phyloP scores from a whole-genome alignment of 352 stramenopile species.

The Globisporangium iwayamae region DNA sequence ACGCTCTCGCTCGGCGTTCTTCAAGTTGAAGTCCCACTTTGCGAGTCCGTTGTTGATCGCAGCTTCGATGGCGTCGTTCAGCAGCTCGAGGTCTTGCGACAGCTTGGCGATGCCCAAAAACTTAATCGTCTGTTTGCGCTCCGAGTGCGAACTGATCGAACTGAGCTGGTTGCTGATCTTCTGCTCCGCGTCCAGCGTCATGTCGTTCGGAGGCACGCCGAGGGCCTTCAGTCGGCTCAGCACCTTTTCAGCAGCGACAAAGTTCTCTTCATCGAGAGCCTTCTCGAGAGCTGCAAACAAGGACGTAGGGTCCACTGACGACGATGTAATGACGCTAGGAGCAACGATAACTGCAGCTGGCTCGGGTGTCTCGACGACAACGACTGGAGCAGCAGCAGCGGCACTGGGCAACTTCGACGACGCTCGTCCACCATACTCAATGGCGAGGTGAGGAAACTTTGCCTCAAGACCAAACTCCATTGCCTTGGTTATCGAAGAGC shows the following conservation, averaged over 20 bases:
- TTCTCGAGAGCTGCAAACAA: conserved; percentile 55
- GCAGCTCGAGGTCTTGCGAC: conserved; percentile 59
- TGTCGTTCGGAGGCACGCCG: conserved; percentile 30
- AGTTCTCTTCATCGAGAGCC: conserved; percentile 64
- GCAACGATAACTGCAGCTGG: conserved; percentile 1
- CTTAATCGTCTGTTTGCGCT: conserved; percentile 77
- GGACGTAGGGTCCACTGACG: conserved; percentile 30
- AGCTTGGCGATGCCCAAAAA: conserved; percentile 68
- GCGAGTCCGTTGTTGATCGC: conserved; percentile 55
- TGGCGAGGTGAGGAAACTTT: conserved; percentile 38
- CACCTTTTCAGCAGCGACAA: conserved; percentile 55
- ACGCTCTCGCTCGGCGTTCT: conserved; percentile 66
- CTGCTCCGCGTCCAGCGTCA: conserved; percentile 28
- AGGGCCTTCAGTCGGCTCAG: conserved; percentile 38
- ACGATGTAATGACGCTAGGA: not conserved
- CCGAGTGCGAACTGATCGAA: conserved; percentile 39
- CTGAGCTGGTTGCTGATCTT: conserved; percentile 26
- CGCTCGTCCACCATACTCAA: conserved; percentile 6
- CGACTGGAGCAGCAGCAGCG: not conserved
- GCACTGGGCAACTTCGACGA: not conserved
- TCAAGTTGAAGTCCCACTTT: conserved; percentile 82
- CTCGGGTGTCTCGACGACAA: not conserved
- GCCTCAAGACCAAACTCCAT: conserved; percentile 56
- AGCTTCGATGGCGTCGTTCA: conserved; percentile 66
- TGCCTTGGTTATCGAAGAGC: conserved; percentile 40